Evolutionary conservation across 2,329 filamentous ascomycete species (phyloP).

Genomic region (Fusarium praegraminearum): DNA sequence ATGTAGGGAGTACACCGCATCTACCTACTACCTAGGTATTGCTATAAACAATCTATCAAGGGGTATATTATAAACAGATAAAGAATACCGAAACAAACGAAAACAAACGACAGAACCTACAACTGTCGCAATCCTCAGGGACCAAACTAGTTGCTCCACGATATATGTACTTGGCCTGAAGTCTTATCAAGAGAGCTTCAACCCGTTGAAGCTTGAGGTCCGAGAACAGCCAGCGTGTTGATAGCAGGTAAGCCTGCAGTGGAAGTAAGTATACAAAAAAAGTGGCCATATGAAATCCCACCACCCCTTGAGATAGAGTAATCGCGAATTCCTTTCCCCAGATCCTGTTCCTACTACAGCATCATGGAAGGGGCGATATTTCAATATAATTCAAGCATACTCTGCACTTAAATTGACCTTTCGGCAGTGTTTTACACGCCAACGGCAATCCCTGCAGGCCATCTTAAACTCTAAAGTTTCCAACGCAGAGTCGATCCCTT

Average conservation of each 20-base stretch:
- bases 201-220: neutral
- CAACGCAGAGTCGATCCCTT: neutral
- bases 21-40: neutral
- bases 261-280: neutral
- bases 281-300: neutral
- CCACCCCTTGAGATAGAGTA: neutral
- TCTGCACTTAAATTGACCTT: neutral
- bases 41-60: neutral
- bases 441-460: constrained; percentile 24
- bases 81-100: neutral
- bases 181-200: neutral
- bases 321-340: neutral
- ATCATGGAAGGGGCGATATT: neutral
- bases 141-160: neutral
- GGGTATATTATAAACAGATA: neutral
- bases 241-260: neutral
- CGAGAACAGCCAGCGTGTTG: neutral
- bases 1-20: neutral
- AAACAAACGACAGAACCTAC: neutral
- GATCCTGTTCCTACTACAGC: neutral
- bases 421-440: constrained; percentile 12
- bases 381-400: neutral
- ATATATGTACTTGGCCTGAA: neutral
- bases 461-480: constrained; percentile 16
- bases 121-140: neutral